Percentiles rank a stretch among this genome's conserved stretches.
These are phyloP conservation scores for Coemansia sp. DNA, from an alignment of 192 early-diverging fungal species.

Conservation along the genomic window DNA sequence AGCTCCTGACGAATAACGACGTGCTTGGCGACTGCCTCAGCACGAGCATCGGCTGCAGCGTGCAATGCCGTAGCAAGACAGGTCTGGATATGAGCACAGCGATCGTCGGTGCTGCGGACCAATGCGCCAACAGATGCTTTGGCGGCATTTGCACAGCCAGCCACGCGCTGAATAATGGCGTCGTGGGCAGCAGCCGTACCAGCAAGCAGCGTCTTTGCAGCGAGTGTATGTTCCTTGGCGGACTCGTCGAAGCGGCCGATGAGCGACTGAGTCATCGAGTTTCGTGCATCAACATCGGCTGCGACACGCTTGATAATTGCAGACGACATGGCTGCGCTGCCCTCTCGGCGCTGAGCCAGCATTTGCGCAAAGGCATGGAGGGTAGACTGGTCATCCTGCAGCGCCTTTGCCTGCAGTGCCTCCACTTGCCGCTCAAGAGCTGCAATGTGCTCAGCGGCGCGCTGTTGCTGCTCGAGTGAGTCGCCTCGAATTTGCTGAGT, in stretches of 20 bases:
- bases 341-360: conserved; percentile 9
- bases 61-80: neutral
- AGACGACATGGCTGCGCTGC: neutral
- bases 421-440: conserved; percentile 32
- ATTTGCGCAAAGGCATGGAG: conserved; percentile 15
- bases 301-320: neutral
- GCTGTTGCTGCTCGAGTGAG: conserved; percentile 6
- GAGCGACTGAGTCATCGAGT: neutral
- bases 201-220: neutral
- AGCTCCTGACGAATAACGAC: neutral
- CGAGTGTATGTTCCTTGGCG: neutral
- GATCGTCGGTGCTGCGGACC: neutral
- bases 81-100: neutral
- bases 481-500: conserved; percentile 10
- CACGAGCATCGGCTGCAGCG: neutral
- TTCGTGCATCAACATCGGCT: neutral
- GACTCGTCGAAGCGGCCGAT: neutral
- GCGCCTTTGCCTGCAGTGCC: conserved; percentile 1
- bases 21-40: neutral
- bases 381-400: conserved; percentile 14
- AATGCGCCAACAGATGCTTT: neutral
- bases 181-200: neutral
- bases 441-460: conserved; percentile 5
- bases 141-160: neutral
- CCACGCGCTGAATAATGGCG: neutral